These are phyloP conservation scores for Diaporthe ampelina DNA, from an alignment of 2,329 filamentous ascomycete species.

Conservation along the genomic window DNA sequence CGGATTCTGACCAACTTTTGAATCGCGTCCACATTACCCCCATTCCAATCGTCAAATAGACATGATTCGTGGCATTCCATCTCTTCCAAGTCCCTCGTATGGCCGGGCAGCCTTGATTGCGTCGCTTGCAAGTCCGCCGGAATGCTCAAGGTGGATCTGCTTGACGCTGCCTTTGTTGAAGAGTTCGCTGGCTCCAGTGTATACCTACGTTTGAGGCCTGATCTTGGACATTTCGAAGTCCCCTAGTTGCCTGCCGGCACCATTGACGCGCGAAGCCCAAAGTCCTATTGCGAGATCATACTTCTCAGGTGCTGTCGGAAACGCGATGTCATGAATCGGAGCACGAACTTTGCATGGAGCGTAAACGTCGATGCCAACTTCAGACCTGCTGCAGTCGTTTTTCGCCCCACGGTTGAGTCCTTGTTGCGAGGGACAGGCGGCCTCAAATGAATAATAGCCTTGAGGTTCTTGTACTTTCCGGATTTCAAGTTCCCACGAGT, in stretches of 20 bases:
- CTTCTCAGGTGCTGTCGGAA: not conserved
- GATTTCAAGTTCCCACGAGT: not conserved
- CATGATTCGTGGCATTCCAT: constrained; percentile 28
- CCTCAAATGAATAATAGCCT: not conserved
- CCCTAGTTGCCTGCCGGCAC: not conserved
- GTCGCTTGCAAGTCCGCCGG: not conserved
- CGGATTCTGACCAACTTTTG: not conserved
- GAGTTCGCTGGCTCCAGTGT: not conserved
- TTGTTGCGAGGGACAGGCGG: not conserved
- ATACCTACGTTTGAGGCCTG: not conserved
- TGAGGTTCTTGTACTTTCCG: not conserved
- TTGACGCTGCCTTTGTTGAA: not conserved
- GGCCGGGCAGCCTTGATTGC: not conserved
- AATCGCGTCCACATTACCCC: not conserved
- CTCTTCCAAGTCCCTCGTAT: not conserved
- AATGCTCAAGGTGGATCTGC: not conserved
- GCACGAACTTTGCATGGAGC: not conserved
- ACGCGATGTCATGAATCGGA: not conserved
- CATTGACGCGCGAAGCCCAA: not conserved
- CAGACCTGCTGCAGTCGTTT: not conserved
- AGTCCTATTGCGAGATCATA: not conserved
- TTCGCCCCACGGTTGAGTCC: not conserved
- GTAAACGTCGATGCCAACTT: not conserved
- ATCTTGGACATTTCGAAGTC: not conserved
- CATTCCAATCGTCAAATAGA: too few relatives aligned